Conservation (phyloP, 2,329 filamentous ascomycete genomes). For the Zymoseptoria brevis region DNA sequence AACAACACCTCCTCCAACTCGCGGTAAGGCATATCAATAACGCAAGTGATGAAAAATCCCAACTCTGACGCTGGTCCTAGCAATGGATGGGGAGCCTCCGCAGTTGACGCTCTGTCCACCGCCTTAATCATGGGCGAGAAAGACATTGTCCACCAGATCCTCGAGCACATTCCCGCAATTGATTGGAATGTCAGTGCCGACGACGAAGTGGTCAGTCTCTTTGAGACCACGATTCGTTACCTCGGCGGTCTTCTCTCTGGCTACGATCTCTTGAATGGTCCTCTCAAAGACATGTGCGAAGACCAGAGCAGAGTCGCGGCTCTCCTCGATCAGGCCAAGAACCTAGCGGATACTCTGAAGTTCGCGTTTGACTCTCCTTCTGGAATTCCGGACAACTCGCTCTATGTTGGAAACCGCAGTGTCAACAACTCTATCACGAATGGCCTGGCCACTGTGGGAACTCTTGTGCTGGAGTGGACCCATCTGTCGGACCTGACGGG, state of each 20-base stretch:
- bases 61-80: constrained; percentile 25
- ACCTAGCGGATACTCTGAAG: constrained; percentile 63
- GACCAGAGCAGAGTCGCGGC: constrained; percentile 42
- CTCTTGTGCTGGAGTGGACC: constrained; percentile 77
- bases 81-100: constrained; percentile 78
- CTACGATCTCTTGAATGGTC: constrained; percentile 65
- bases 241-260: constrained; percentile 71
- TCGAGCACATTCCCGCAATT: constrained; percentile 61
- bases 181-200: constrained; percentile 70
- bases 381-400: constrained; percentile 64
- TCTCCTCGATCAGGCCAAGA: constrained; percentile 59
- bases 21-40: constrained; percentile 17
- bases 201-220: constrained; percentile 59
- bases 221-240: constrained; percentile 88
- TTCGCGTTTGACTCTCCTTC: constrained; percentile 70
- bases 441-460: constrained; percentile 68
- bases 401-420: constrained; percentile 49
- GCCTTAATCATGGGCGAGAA: constrained; percentile 67
- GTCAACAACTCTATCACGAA: constrained; percentile 50
- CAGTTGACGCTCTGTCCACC: constrained; percentile 72
- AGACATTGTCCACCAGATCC: constrained; percentile 60
- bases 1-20: constrained; percentile 60
- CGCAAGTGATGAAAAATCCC: neutral
- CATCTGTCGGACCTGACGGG: constrained; percentile 68
- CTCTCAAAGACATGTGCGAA: constrained; percentile 35